phyloP scores from a whole-genome alignment of 169 alveolate genomes.

The Eimeria falciformis region DNA sequence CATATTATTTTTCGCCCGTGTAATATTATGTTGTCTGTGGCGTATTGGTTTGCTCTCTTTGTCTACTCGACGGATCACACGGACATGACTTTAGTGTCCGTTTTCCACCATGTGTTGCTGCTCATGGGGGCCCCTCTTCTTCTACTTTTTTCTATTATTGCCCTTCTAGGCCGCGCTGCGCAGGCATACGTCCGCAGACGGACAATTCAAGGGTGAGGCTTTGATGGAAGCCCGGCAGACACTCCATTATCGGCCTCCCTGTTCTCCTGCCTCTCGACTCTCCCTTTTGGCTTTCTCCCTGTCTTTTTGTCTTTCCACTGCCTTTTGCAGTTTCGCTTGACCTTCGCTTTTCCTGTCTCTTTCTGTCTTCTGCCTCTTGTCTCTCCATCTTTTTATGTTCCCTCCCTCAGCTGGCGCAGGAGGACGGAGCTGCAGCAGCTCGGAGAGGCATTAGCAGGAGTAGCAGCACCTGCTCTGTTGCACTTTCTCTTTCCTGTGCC shows the following conservation, averaged over 20 bases:
- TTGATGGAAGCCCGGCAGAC: no score
- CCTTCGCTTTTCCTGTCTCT: not conserved
- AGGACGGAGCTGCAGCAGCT: no score
- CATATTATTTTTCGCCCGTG: conserved; percentile 35
- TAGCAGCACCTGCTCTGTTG: no score
- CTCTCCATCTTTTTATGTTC: not conserved
- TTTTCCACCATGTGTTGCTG: conserved; percentile 26
- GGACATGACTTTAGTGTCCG: not conserved
- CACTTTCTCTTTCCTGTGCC: no score
- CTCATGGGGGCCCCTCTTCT: conserved; percentile 67
- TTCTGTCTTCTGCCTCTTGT: not conserved
- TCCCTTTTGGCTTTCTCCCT: not conserved
- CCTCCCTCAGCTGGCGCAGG: no score
- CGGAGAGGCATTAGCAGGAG: no score
- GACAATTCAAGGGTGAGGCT: conserved; percentile 50
- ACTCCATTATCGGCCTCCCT: no score
- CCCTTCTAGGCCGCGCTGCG: conserved; percentile 20
- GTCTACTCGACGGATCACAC: conserved; percentile 1
- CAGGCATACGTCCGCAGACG: conserved; percentile 32
- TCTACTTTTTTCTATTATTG: conserved; percentile 40
- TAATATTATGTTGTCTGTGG: conserved; percentile 42
- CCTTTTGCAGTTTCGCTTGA: not conserved
- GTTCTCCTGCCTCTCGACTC: not conserved
- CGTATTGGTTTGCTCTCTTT: conserved; percentile 31
- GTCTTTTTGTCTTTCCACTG: not conserved